phyloP scores from a whole-genome alignment of 768 basidiomycete species.

The Lactifluus subvellereus region DNA sequence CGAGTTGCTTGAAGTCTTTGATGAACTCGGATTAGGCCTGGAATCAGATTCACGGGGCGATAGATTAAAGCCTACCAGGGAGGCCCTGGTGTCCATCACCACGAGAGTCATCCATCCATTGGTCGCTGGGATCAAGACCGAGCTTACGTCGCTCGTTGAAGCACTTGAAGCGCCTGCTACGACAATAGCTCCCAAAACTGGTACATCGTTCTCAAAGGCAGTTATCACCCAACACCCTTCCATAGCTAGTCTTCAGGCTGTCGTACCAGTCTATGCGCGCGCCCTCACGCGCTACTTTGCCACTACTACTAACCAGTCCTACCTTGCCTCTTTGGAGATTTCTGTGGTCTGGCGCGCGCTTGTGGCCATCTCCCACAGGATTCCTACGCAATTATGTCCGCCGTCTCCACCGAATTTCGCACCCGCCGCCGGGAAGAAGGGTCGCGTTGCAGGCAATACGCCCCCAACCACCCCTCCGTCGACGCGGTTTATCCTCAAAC shows the following conservation, averaged over 20 bases:
- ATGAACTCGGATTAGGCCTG: constrained; percentile 55
- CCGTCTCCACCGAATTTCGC: constrained; percentile 35
- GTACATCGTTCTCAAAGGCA: neutral
- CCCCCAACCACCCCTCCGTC: constrained; percentile 54
- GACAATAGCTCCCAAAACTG: constrained; percentile 3
- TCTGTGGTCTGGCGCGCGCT: constrained; percentile 69
- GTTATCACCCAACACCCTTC: constrained; percentile 46
- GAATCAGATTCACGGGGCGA: constrained; percentile 60
- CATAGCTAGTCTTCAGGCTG: constrained; percentile 48
- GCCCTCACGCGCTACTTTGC: constrained; percentile 52
- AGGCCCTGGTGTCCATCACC: constrained; percentile 63
- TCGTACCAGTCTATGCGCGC: constrained; percentile 59
- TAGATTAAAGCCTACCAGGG: constrained; percentile 61
- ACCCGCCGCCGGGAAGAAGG: constrained; percentile 27
- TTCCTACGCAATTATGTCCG: constrained; percentile 36
- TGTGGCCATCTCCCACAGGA: constrained; percentile 61
- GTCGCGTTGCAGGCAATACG: constrained; percentile 36
- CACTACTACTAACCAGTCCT: constrained; percentile 48
- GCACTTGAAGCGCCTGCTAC: constrained; percentile 46
- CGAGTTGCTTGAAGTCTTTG: constrained; percentile 67
- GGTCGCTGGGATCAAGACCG: constrained; percentile 52
- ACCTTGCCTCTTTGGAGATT: constrained; percentile 66
- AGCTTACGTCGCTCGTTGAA: constrained; percentile 56
- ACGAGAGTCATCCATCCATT: constrained; percentile 62
- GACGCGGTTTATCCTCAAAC: constrained; percentile 58